Percentiles rank a stretch among this genome's conserved stretches.
phyloP scores from a whole-genome alignment of 139 green algal species.

The Coelastrella sp. region DNA sequence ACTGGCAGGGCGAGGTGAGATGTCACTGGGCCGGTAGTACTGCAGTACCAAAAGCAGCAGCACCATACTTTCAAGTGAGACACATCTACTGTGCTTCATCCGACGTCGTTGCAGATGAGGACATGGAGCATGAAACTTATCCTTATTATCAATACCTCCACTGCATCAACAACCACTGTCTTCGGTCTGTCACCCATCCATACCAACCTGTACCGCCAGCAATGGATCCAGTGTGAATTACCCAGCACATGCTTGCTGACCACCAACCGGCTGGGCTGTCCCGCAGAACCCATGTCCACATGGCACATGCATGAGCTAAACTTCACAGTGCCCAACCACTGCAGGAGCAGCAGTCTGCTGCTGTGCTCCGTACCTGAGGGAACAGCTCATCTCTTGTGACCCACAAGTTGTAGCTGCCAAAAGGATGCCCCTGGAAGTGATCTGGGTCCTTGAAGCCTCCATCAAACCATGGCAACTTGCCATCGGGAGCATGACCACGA shows the following conservation, averaged over 20 bases:
- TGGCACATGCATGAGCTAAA: too few species aligned
- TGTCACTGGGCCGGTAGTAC: conserved; percentile 31
- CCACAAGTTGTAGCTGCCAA: conserved; percentile 54
- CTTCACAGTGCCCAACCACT: too few species aligned
- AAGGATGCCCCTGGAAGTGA: conserved; percentile 46
- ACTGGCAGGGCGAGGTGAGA: conserved; percentile 21
- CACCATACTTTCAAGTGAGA: neutral
- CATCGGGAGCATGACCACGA: conserved; percentile 12
- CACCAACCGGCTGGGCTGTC: too few species aligned
- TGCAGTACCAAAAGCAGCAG: neutral
- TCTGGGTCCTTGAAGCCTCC: conserved; percentile 50
- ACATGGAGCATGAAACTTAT: neutral
- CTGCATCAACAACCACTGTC: neutral
- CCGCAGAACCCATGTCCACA: too few species aligned
- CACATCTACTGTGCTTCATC: neutral
- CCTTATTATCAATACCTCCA: neutral
- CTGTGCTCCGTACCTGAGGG: neutral
- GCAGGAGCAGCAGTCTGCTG: neutral
- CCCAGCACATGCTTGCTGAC: too few species aligned
- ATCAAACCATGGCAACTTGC: conserved; percentile 46
- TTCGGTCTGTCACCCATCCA: too few species aligned
- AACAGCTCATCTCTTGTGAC: conserved; percentile 40
- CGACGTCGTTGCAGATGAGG: neutral
- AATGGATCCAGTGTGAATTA: too few species aligned
- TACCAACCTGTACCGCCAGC: too few species aligned